A percentile compares a stretch with the other conserved stretches of the same genome.
These are phyloP conservation scores for Phtheirospermum japonicum DNA, from an alignment of 257 asterid genomes.

Conservation along the genomic window DNA sequence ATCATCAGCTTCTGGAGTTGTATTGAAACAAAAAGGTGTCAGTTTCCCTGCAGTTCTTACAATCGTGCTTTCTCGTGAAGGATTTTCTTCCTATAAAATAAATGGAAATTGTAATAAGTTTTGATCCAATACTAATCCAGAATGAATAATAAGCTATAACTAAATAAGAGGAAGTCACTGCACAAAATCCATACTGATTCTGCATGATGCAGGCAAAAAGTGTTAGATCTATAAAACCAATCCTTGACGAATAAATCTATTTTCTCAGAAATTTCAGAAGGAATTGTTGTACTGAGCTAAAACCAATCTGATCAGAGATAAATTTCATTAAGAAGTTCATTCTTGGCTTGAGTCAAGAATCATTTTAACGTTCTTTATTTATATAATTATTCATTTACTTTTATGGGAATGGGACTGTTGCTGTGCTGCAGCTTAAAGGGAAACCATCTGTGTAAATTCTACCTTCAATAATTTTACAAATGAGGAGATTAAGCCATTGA, in stretches of 20 bases:
- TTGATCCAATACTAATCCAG: neutral
- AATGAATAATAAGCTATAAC: constrained; percentile 4
- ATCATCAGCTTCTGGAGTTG: constrained; percentile 58
- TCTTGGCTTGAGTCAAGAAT: too few species aligned
- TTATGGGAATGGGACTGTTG: too few species aligned
- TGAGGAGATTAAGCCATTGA: constrained; percentile 74
- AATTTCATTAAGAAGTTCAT: neutral
- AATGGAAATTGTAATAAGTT: constrained; percentile 3
- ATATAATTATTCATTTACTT: too few species aligned
- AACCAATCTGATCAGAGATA: neutral
- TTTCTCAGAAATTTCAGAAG: too few species aligned
- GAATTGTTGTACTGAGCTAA: neutral
- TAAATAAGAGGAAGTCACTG: neutral
- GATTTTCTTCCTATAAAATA: constrained; percentile 75
- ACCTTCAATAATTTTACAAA: constrained; percentile 90
- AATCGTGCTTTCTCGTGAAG: constrained; percentile 91
- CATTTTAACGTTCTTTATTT: too few species aligned
- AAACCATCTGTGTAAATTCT: constrained; percentile 9
- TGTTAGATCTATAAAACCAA: too few species aligned
- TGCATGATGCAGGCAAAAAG: too few species aligned
- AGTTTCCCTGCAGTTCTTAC: constrained; percentile 94
- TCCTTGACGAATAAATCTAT: too few species aligned
- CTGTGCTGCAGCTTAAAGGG: neutral
- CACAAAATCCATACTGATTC: too few species aligned
- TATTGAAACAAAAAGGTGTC: constrained; percentile 78